Percentiles rank a stretch among this genome's conserved stretches.
These are phyloP conservation scores for Kuraishia capsulata DNA, from an alignment of 805 yeast species.

Conservation along the genomic window DNA sequence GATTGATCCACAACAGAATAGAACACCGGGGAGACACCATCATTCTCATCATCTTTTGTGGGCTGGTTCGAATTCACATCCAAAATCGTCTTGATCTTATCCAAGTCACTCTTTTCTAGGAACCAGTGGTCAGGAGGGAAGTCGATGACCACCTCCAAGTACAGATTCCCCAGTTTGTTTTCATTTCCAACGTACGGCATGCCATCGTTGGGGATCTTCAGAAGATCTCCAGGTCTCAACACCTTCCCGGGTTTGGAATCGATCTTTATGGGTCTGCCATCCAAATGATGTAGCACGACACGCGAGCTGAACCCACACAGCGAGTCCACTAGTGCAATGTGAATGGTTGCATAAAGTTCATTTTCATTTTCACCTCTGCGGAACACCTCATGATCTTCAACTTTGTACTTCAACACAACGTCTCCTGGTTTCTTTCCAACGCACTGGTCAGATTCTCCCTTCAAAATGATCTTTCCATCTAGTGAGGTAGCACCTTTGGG, in stretches of 20 bases:
- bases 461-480: slow-evolving; percentile 45
- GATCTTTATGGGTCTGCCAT: slow-evolving; percentile 63
- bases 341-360: slow-evolving; percentile 54
- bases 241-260: slow-evolving; percentile 73
- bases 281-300: slow-evolving; percentile 62
- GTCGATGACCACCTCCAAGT: slow-evolving; percentile 58
- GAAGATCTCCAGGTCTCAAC: slow-evolving; percentile 61
- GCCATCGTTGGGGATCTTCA: slow-evolving; percentile 66
- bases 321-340: slow-evolving; percentile 68
- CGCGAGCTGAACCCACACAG: slow-evolving; percentile 70
- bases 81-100: slow-evolving; percentile 42
- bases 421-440: slow-evolving; percentile 73
- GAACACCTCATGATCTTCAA: slow-evolving; percentile 38
- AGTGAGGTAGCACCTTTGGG: slow-evolving; percentile 60
- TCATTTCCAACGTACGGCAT: slow-evolving; percentile 54
- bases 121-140: slow-evolving; percentile 87
- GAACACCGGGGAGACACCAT: background rate
- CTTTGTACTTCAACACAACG: slow-evolving; percentile 53
- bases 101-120: slow-evolving; percentile 57
- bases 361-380: slow-evolving; percentile 38
- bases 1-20: background rate
- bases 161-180: slow-evolving; percentile 53
- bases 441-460: slow-evolving; percentile 70
- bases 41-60: background rate
- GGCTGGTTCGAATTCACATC: slow-evolving; percentile 14